Conservation (phyloP, 345 rosid genomes). For the Citrus reticulata region DNA sequence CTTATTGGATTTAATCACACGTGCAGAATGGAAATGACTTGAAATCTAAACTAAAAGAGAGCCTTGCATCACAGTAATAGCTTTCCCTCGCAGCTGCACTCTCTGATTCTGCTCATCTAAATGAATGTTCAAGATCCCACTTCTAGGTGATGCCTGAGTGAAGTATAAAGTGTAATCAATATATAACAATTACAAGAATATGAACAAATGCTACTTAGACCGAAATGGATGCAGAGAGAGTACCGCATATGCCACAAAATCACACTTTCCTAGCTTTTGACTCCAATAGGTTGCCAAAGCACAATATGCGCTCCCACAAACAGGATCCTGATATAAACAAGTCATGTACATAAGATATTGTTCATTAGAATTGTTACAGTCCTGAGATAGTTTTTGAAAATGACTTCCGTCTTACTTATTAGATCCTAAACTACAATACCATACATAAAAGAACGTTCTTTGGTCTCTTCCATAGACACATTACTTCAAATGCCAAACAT, state of each 20-base stretch:
- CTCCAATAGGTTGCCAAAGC: conserved; percentile 71
- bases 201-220: not conserved
- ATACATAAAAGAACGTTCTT: no score
- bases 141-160: conserved; percentile 58
- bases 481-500: no score
- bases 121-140: conserved; percentile 54
- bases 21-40: not conserved
- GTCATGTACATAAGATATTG: not conserved
- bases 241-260: conserved; percentile 62
- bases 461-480: no score
- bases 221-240: not conserved
- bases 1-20: not conserved
- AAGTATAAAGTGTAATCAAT: not conserved
- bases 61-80: conserved; percentile 68
- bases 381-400: not conserved
- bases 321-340: conserved; percentile 59
- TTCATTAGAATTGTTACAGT: not conserved
- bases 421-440: not conserved
- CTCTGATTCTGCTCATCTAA: conserved; percentile 47
- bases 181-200: not conserved
- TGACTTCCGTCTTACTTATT: not conserved
- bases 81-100: conserved; percentile 63
- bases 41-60: conserved; percentile 42
- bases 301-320: conserved; percentile 79
- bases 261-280: conserved; percentile 55